Evolutionary conservation across 2,329 filamentous ascomycete genomes (phyloP), one percentile per base, ranked within the genome.

Genomic region (Xylariomycetidae sp.): DNA sequence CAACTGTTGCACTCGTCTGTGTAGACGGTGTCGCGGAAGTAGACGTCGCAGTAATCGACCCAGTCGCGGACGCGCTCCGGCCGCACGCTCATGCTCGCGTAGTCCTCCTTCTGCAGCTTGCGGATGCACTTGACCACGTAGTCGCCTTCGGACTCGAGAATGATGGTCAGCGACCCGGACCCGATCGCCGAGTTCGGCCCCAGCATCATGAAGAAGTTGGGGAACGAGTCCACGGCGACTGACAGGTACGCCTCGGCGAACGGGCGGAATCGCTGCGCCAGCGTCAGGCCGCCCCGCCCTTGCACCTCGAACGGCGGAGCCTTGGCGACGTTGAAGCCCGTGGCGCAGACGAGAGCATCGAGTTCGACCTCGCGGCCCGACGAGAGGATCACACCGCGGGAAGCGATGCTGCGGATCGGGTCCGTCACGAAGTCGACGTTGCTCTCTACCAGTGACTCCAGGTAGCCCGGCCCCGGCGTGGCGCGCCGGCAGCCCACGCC

Each of bases 11-110:
- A 77, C 8, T 56, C 49, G 25, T 66, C 67, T 5, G 59, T 53
- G 48, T 70, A 73, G 3, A 73, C 68, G 0, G 66, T 71, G 5
- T 58, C 49, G 42, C 63, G 58, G 48, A 74, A 69, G 44, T 73
- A 69, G 31, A 62, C 60, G 25, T 64, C 59, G 20, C 64, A 61
- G 46, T 69, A 73, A 16, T 55, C 58, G 26, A 56, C 57, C 45
- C 71, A 74, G 38, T 72, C 69, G 15, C 61, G 51, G 16, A 72
- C 63, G 12, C 65, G 51, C 20, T 66, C 58, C 2, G 54, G 42
- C 45, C 61, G 68, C 2, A 70, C 62, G 16, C 58, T 58, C 44
- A 75, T 62, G 16, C 59, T 51, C 9, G 58, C 56, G 40, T 69
- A 67, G 43, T 70, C 53, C 37, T 64, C 69, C 41, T 59, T 64